Evolutionary conservation across 129 eudicot genomes (phyloP).

Genomic region (Solidago caesia): DNA sequence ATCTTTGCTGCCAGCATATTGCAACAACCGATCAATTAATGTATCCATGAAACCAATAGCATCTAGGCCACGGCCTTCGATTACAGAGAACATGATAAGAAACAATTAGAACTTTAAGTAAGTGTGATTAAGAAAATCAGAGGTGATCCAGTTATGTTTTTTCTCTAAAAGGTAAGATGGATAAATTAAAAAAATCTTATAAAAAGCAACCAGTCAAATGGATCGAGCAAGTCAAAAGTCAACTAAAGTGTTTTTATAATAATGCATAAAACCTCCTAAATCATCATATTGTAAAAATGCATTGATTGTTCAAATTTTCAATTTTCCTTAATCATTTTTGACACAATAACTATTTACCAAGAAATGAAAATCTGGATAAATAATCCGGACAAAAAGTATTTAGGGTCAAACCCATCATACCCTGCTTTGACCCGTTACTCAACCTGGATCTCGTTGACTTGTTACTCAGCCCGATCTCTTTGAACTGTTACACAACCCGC

Average conservation of each 20-base stretch:
- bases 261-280: neutral
- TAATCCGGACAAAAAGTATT: neutral
- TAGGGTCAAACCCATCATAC: neutral
- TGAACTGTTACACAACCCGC: neutral
- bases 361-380: neutral
- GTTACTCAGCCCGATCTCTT: neutral
- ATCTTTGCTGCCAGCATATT: constrained; percentile 71
- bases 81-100: constrained; percentile 33
- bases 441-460: no score
- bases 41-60: constrained; percentile 68
- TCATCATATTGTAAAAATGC: neutral
- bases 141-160: neutral
- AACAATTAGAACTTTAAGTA: constrained; percentile 12
- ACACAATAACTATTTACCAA: neutral
- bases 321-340: neutral
- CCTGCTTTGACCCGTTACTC: neutral
- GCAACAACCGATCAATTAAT: constrained; percentile 77
- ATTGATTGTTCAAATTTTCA: neutral
- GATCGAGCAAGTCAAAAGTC: neutral
- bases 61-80: constrained; percentile 82
- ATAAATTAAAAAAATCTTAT: neutral
- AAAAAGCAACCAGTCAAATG: neutral
- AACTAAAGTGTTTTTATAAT: neutral
- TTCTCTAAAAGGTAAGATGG: neutral
- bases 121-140: neutral